Evolutionary conservation across 192 early-diverging fungal species (phyloP), one percentile per base, ranked within the genome.

Genomic region (Funneliformis mosseae): DNA sequence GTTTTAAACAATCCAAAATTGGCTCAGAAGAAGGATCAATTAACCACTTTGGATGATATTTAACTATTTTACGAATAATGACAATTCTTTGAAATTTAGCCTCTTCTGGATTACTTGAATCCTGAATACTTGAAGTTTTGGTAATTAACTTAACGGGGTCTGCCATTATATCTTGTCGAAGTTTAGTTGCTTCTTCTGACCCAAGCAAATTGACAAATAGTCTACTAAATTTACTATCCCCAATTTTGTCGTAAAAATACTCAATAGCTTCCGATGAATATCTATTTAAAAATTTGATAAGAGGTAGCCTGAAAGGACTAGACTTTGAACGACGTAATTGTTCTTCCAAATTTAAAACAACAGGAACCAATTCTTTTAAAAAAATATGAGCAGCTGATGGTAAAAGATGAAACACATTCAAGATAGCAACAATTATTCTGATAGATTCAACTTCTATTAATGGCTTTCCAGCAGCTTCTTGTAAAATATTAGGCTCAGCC

Each of bases 361-460:
- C 90, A 5, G 92, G 91, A 16, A 99, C 94, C 33, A 99, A 83
- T 25, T 98, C 95, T 62, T 95, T 95, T 87, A 99, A 87, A 76
- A 98, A 97, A 23, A 97, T 87, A 86, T 95, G 88, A 16, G 98
- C 98, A 0, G 95, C 90, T 39, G 96, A 83, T 4, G 97, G 98
- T 41, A 99, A 84, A 69, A 98, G 83, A 80, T 96, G 93, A 81
- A 99, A 98, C 0, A 99, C 93, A 71, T 98, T 92, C 69, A 98
- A 83, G 16, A 98, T 98, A 4, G 94, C 95, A 7, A 97, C 97
- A 76, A 98, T 93, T 72, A 99, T 94, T 78, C 93, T 93, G 76
- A 99, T 95, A 80, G 96, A 93, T 59, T 98, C 93, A 70, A 97
- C 91, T 74, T 99, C 98, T 50, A 89, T 86, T n/a, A 99, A 85